These are phyloP conservation scores for Tetrahymena elliotti DNA, from an alignment of 73 alveolate species.

Conservation along the genomic window DNA sequence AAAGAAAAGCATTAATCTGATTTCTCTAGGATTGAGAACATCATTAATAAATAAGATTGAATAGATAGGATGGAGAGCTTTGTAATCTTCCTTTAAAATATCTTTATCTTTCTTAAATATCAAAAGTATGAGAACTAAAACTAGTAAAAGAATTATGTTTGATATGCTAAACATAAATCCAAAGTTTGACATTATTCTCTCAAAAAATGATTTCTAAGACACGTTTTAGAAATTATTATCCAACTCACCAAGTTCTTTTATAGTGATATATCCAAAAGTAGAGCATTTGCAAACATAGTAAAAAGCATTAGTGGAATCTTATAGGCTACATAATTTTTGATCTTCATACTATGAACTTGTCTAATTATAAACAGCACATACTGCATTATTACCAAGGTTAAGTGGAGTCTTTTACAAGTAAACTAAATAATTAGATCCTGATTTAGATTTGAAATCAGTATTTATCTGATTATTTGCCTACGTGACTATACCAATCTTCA, in stretches of 20 bases:
- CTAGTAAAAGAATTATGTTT: neutral
- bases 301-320: neutral
- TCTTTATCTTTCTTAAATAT: neutral
- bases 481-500: neutral
- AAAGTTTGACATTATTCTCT: neutral
- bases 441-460: neutral
- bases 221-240: neutral
- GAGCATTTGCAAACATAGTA: neutral
- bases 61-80: neutral
- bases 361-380: neutral
- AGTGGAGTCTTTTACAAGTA: neutral
- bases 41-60: neutral
- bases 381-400: neutral
- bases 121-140: neutral
- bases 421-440: neutral
- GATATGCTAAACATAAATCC: neutral
- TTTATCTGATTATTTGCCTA: neutral
- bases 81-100: neutral
- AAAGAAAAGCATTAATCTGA: neutral
- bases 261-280: neutral
- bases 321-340: neutral
- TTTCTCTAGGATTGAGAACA: neutral
- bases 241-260: neutral
- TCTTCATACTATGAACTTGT: neutral
- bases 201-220: neutral